A percentile compares a stretch with the other conserved stretches of the same genome.
phyloP scores from a whole-genome alignment of 257 asterid genomes.

The Lantana camara region DNA sequence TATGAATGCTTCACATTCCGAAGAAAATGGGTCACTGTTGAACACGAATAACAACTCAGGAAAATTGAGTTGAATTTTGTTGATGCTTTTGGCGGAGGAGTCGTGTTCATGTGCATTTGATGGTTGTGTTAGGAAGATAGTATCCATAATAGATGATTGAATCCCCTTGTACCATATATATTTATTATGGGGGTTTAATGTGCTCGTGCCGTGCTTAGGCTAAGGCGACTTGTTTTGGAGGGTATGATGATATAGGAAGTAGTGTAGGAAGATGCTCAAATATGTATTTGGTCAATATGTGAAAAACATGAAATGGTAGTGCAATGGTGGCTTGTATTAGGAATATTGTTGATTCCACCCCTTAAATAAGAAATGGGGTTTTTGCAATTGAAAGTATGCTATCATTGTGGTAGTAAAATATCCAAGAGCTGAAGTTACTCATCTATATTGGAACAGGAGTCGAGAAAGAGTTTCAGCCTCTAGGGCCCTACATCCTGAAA shows the following conservation, averaged over 20 bases:
- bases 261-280: constrained; percentile 31
- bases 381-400: constrained; percentile 33
- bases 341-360: constrained; percentile 34
- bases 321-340: constrained; percentile 32
- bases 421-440: background rate
- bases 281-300: constrained; percentile 38
- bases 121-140: background rate
- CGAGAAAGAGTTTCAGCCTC: no score
- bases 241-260: constrained; percentile 20
- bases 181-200: constrained; percentile 44
- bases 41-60: constrained; percentile 23
- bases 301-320: constrained; percentile 30
- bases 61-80: constrained; percentile 22
- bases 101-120: background rate
- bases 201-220: constrained; percentile 31
- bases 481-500: no score
- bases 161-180: constrained; percentile 50
- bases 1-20: constrained; percentile 35
- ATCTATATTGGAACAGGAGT: no score
- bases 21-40: constrained; percentile 47
- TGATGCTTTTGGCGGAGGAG: constrained; percentile 18
- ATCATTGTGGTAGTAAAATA: constrained; percentile 2
- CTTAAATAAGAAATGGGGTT: constrained; percentile 31
- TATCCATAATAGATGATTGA: constrained; percentile 21
- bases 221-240: constrained; percentile 21